Conservation (phyloP, 1,284 basidiomycete genomes). For the Cerrena zonata region DNA sequence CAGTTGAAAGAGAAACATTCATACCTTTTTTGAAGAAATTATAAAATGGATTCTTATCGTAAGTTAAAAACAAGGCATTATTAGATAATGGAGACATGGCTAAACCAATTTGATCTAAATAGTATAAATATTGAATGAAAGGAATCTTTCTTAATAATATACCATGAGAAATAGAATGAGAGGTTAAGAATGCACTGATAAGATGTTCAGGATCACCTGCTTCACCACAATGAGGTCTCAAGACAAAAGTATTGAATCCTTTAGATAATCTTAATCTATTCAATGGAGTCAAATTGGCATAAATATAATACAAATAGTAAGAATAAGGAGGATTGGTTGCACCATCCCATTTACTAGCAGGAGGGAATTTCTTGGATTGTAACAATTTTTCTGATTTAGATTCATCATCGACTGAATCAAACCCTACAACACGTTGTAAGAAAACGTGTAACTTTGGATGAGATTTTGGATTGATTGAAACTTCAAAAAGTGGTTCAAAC, state of each 20-base stretch:
- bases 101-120: slow-evolving; percentile 92
- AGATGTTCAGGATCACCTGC: slow-evolving; percentile 98
- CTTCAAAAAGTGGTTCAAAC: slow-evolving; percentile 92
- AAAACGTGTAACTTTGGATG: slow-evolving; percentile 96
- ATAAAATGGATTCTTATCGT: slow-evolving; percentile 95
- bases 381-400: slow-evolving; percentile 88
- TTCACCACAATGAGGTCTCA: slow-evolving; percentile 96
- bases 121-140: slow-evolving; percentile 89
- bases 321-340: slow-evolving; percentile 89
- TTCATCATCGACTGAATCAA: slow-evolving; percentile 97
- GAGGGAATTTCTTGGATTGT: slow-evolving; percentile 94
- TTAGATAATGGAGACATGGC: slow-evolving; percentile 98
- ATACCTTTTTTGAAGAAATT: slow-evolving; percentile 95
- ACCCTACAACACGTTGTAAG: slow-evolving; percentile 91
- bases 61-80: slow-evolving; percentile 94
- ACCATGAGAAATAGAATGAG: slow-evolving; percentile 97
- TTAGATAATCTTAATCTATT: slow-evolving; percentile 86
- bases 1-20: slow-evolving; percentile 94
- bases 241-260: slow-evolving; percentile 97
- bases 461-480: slow-evolving; percentile 82
- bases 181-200: slow-evolving; percentile 90
- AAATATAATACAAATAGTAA: slow-evolving; percentile 98
- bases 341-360: slow-evolving; percentile 86
- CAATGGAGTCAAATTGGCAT: slow-evolving; percentile 89
- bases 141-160: slow-evolving; percentile 97